phyloP scores from a whole-genome alignment of 2,329 filamentous ascomycete species.

The Metarhizium humberi region DNA sequence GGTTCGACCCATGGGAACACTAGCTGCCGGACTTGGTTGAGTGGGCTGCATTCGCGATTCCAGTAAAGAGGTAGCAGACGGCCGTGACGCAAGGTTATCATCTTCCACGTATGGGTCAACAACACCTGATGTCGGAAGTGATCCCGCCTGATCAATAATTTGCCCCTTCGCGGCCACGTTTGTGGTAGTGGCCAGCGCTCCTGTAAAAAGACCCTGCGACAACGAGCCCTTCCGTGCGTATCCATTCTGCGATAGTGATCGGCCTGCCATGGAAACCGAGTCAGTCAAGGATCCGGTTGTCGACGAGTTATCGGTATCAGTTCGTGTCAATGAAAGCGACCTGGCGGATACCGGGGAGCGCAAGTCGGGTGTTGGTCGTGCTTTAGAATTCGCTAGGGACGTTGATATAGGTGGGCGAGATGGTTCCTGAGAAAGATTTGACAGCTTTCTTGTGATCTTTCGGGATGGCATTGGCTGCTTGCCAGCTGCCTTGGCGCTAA shows the following conservation, averaged over 20 bases:
- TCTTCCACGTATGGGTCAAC: slow-evolving; percentile 13
- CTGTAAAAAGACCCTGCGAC: slow-evolving; percentile 21
- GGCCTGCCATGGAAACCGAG: slow-evolving; percentile 17
- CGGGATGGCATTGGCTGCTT: slow-evolving; percentile 30
- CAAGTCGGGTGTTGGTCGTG: slow-evolving; percentile 2
- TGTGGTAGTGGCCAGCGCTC: slow-evolving; percentile 28
- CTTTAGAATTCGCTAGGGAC: background rate
- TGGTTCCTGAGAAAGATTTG: slow-evolving; percentile 4
- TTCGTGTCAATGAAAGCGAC: slow-evolving; percentile 1
- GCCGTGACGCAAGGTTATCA: slow-evolving; percentile 15
- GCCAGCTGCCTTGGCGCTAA: slow-evolving; percentile 38
- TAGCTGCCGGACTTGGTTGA: slow-evolving; percentile 33
- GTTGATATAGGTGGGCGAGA: slow-evolving; percentile 1
- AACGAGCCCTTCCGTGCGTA: slow-evolving; percentile 13
- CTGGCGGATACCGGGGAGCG: slow-evolving; percentile 2
- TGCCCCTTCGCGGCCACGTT: slow-evolving; percentile 33
- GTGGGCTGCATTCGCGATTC: slow-evolving; percentile 38
- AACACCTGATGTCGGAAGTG: slow-evolving; percentile 18
- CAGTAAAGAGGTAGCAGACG: slow-evolving; percentile 17
- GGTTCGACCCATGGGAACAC: slow-evolving; percentile 44
- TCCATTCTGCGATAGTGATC: slow-evolving; percentile 23
- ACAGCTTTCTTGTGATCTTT: slow-evolving; percentile 10
- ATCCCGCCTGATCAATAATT: slow-evolving; percentile 31
- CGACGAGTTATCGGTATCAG: slow-evolving; percentile 5
- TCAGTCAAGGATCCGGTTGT: slow-evolving; percentile 4